Conservation (phyloP, 441 rosid species). For the Omphalea diandra region DNA sequence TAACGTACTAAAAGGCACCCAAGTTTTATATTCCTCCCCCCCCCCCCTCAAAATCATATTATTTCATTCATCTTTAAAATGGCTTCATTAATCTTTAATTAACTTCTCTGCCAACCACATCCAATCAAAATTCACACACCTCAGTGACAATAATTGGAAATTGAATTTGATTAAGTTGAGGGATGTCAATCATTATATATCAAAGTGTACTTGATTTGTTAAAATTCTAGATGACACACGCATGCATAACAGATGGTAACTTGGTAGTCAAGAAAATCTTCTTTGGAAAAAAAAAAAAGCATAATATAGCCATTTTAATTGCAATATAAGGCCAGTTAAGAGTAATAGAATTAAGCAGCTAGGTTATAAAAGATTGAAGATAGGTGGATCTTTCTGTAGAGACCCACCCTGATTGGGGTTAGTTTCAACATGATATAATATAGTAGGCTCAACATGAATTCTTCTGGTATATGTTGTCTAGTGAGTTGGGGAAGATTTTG, state of each 20-base stretch:
- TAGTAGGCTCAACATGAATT: constrained; percentile 23
- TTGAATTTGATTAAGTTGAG: neutral
- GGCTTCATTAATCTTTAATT: no score
- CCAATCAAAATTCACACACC: no score
- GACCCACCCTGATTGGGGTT: constrained; percentile 35
- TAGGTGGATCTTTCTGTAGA: constrained; percentile 7
- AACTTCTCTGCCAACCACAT: no score
- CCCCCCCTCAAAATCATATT: no score
- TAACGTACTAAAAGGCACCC: constrained; percentile 19
- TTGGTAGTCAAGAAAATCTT: neutral
- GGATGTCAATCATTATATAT: neutral
- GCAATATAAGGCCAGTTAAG: neutral
- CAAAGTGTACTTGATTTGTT: neutral
- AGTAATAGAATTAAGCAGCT: neutral
- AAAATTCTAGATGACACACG: neutral
- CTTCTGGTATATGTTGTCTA: constrained; percentile 37
- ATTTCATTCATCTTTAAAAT: no score
- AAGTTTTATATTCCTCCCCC: no score
- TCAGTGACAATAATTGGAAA: neutral
- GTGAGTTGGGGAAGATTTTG: constrained; percentile 40
- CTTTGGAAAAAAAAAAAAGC: neutral
- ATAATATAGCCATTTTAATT: neutral
- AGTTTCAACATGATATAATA: constrained; percentile 38
- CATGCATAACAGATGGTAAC: neutral
- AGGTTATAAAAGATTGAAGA: neutral